These are phyloP conservation scores for Trichoderma sp. DNA, from an alignment of 2,329 filamentous ascomycete genomes.

Conservation along the genomic window DNA sequence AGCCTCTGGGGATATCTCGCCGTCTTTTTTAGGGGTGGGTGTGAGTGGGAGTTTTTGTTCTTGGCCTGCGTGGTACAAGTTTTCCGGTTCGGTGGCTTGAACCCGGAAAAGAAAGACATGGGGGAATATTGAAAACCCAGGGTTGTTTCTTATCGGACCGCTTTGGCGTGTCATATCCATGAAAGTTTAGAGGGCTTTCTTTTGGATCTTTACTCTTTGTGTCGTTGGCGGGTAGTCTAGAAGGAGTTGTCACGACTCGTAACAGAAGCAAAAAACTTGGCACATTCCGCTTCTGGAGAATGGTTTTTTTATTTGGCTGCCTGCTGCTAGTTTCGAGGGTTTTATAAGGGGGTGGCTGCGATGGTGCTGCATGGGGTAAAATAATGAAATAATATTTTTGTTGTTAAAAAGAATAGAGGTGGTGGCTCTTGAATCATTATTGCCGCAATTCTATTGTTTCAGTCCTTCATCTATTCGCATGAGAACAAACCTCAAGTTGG, in stretches of 20 bases:
- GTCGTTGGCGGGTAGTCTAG: neutral
- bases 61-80: constrained; percentile 11
- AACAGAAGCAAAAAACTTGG: neutral
- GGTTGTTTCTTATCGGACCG: neutral
- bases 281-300: neutral
- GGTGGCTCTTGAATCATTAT: neutral
- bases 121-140: neutral
- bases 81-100: neutral
- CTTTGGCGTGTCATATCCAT: neutral
- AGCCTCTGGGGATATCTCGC: neutral
- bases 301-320: neutral
- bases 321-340: neutral
- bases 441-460: neutral
- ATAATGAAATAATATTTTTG: neutral
- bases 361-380: neutral
- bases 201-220: neutral
- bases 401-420: neutral
- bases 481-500: neutral
- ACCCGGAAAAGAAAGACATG: neutral
- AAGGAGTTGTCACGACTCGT: neutral
- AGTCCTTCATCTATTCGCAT: neutral
- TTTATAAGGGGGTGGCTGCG: neutral
- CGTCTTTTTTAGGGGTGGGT: neutral
- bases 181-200: neutral
- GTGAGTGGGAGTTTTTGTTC: neutral